Evolutionary conservation across 345 rosid species (phyloP).

Genomic region (Limnanthes douglasii): DNA sequence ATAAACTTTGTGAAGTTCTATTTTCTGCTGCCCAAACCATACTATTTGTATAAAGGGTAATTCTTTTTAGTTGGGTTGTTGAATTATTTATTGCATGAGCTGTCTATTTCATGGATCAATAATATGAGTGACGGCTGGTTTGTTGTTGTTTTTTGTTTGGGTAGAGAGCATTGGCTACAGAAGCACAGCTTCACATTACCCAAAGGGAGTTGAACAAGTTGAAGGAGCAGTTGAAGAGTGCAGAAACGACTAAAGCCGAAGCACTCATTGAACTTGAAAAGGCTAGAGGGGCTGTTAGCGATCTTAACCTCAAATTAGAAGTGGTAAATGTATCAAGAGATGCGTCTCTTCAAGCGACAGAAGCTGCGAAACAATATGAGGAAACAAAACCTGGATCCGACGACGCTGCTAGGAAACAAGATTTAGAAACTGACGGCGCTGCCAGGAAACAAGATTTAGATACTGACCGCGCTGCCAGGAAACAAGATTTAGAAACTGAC

Average conservation of each 20-base stretch:
- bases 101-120: too few relatives aligned
- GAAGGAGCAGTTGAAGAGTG: constrained; percentile 42
- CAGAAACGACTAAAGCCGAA: constrained; percentile 43
- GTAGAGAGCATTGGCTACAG: constrained; percentile 60
- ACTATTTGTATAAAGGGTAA: too few relatives aligned
- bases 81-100: too few relatives aligned
- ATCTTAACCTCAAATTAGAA: constrained; percentile 27
- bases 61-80: background rate
- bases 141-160: constrained; percentile 15
- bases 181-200: constrained; percentile 52
- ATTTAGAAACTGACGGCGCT: constrained; percentile 37
- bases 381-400: constrained; percentile 20
- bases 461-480: too few relatives aligned
- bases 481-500: too few relatives aligned
- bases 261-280: constrained; percentile 51
- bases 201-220: constrained; percentile 49
- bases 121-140: too few relatives aligned
- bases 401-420: constrained; percentile 25
- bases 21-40: too few relatives aligned
- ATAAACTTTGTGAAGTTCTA: too few relatives aligned
- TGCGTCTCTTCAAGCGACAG: constrained; percentile 28
- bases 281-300: constrained; percentile 34
- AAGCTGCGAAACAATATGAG: constrained; percentile 38
- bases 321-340: constrained; percentile 31
- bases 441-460: too few relatives aligned